phyloP scores from a whole-genome alignment of 176 grass and related monocot species.

The Thalia dealbata region DNA sequence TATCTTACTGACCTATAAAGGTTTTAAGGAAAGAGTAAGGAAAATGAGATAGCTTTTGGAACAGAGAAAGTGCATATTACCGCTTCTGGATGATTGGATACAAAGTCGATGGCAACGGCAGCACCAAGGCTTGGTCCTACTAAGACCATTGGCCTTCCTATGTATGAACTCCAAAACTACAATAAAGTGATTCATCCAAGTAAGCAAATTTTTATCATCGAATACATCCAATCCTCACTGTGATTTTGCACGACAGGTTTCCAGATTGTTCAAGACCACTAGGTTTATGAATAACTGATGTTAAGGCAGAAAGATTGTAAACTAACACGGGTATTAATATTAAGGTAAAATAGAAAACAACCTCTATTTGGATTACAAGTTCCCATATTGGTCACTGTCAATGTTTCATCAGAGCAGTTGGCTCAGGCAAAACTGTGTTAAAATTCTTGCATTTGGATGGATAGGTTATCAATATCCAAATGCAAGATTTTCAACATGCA shows the following conservation, averaged over 20 bases:
- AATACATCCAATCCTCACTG: background rate
- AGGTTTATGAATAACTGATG: background rate
- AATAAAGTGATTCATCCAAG: constrained; percentile 11
- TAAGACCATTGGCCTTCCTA: constrained; percentile 85
- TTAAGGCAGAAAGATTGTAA: background rate
- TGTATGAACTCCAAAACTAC: constrained; percentile 79
- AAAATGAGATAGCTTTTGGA: background rate
- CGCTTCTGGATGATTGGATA: constrained; percentile 57
- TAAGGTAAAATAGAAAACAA: background rate
- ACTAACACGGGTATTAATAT: background rate
- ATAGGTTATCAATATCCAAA: too few species aligned
- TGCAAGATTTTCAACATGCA: background rate
- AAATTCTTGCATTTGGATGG: too few species aligned
- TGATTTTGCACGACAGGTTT: background rate
- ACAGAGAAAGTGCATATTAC: constrained; percentile 26
- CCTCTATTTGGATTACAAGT: background rate
- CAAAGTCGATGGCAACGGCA: constrained; percentile 91
- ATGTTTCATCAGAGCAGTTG: too few species aligned
- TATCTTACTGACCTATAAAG: constrained; percentile 64
- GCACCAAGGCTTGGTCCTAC: constrained; percentile 87
- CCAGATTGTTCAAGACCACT: background rate
- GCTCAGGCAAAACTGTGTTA: too few species aligned
- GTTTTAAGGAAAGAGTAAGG: background rate
- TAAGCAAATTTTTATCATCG: constrained; percentile 14
- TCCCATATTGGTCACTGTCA: background rate